Evolutionary conservation across 148 eudicot genomes (phyloP).

Genomic region (Salicornia ramosissima): DNA sequence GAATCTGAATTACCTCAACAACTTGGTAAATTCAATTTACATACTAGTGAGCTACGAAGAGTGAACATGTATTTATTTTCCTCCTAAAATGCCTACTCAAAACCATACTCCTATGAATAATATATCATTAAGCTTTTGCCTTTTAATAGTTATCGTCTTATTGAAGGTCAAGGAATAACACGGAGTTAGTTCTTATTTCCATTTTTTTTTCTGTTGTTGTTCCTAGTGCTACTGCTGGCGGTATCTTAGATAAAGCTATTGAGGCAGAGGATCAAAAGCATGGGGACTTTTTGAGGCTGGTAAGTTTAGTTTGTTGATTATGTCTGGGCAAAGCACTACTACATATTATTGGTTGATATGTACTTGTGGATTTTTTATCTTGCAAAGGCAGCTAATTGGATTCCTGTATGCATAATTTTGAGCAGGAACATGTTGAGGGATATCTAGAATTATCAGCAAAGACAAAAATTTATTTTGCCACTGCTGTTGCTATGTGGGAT

Average conservation of each 20-base stretch:
- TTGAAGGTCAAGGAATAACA: neutral
- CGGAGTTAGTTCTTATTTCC: neutral
- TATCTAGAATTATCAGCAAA: slow-evolving; percentile 83
- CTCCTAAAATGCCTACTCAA: neutral
- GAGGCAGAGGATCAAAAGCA: slow-evolving; percentile 89
- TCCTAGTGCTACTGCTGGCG: slow-evolving; percentile 74
- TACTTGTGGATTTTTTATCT: slow-evolving; percentile 3
- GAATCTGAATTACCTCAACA: no score
- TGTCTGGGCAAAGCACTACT: neutral
- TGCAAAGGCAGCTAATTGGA: slow-evolving; percentile 12
- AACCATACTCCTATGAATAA: neutral
- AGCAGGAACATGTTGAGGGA: slow-evolving; percentile 79
- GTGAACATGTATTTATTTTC: no score
- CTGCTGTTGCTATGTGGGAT: slow-evolving; percentile 78
- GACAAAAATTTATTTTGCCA: slow-evolving; percentile 71
- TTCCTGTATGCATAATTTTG: slow-evolving; percentile 9
- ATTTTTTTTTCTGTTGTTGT: slow-evolving; percentile 21
- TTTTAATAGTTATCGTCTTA: neutral
- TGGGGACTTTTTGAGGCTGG: slow-evolving; percentile 80
- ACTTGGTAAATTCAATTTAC: no score
- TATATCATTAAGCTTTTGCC: neutral
- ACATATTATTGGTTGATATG: neutral
- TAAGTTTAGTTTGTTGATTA: slow-evolving; percentile 24
- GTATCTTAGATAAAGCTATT: slow-evolving; percentile 75
- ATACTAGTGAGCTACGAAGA: no score